Conservation (phyloP, 2,329 filamentous ascomycete genomes). For the Monosporascus sp. region DNA sequence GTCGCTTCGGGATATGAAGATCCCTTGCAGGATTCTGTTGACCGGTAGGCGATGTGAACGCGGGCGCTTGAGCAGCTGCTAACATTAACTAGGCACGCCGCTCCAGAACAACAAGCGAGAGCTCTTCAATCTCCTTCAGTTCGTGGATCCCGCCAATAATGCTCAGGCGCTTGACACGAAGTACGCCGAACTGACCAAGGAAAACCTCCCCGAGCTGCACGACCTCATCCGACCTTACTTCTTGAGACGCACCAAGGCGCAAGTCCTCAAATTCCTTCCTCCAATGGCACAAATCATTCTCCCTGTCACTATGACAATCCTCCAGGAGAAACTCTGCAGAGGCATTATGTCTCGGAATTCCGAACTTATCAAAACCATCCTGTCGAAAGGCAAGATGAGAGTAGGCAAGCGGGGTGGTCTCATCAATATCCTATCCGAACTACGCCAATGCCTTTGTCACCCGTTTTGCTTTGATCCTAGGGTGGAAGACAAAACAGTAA, state of each 20-base stretch:
- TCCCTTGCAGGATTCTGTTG: slow-evolving; percentile 79
- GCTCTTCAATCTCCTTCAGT: slow-evolving; percentile 94
- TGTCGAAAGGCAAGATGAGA: slow-evolving; percentile 63
- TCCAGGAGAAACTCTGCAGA: slow-evolving; percentile 92
- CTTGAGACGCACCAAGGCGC: slow-evolving; percentile 74
- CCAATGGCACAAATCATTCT: slow-evolving; percentile 93
- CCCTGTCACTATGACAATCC: slow-evolving; percentile 87
- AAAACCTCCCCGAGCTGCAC: slow-evolving; percentile 77
- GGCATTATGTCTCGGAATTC: slow-evolving; percentile 90
- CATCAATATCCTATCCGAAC: slow-evolving; percentile 92
- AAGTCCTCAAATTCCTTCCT: slow-evolving; percentile 86
- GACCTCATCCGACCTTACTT: slow-evolving; percentile 72
- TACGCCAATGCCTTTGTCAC: slow-evolving; percentile 91
- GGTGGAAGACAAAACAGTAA: slow-evolving; percentile 74
- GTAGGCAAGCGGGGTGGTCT: slow-evolving; percentile 70
- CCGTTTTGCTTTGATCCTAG: slow-evolving; percentile 89
- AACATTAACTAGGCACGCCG: slow-evolving; percentile 55
- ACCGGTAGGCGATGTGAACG: slow-evolving; percentile 46
- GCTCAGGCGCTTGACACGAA: slow-evolving; percentile 69
- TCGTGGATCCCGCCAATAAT: slow-evolving; percentile 68
- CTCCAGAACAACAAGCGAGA: slow-evolving; percentile 94
- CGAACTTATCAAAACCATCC: slow-evolving; percentile 80
- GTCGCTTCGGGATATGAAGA: slow-evolving; percentile 65
- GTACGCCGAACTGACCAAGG: slow-evolving; percentile 72
- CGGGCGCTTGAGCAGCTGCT: slow-evolving; percentile 4